These are phyloP conservation scores for Fragaria iinumae DNA, from an alignment of 306 rosid species.

Conservation along the genomic window DNA sequence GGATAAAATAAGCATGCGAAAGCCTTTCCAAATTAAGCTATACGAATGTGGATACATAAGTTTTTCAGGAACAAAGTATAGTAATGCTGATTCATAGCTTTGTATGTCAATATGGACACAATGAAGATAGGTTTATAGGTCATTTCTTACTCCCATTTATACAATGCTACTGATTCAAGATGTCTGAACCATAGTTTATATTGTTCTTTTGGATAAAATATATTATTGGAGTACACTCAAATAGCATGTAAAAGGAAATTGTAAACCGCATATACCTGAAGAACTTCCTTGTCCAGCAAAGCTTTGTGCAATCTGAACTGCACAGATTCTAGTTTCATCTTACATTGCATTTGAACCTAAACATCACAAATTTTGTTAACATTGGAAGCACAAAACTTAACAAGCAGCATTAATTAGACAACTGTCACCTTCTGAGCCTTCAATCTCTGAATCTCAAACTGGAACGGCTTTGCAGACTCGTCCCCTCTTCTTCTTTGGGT, in stretches of 20 bases:
- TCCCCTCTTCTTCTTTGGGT: constrained; percentile 56
- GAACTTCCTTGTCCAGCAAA: constrained; percentile 71
- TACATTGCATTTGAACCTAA: constrained; percentile 89
- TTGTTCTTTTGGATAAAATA: too few relatives aligned
- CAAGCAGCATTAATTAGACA: constrained; percentile 7
- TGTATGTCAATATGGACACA: background rate
- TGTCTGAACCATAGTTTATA: too few relatives aligned
- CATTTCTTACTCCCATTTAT: background rate
- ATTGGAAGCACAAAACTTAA: background rate
- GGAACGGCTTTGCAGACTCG: constrained; percentile 56
- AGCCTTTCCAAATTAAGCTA: background rate
- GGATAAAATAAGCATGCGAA: background rate
- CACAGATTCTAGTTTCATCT: constrained; percentile 75
- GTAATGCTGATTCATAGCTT: background rate
- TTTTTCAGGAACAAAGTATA: background rate
- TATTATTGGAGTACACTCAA: background rate
- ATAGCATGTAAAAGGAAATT: background rate
- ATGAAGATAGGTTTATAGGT: background rate
- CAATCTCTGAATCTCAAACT: constrained; percentile 69
- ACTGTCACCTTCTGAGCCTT: constrained; percentile 81
- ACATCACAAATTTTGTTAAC: constrained; percentile 13
- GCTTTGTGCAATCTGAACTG: constrained; percentile 69
- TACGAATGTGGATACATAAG: background rate
- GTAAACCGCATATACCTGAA: constrained; percentile 54
- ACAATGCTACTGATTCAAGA: background rate